phyloP scores from a whole-genome alignment of 202 grass and related monocot species.

The Saccharum hybrid region DNA sequence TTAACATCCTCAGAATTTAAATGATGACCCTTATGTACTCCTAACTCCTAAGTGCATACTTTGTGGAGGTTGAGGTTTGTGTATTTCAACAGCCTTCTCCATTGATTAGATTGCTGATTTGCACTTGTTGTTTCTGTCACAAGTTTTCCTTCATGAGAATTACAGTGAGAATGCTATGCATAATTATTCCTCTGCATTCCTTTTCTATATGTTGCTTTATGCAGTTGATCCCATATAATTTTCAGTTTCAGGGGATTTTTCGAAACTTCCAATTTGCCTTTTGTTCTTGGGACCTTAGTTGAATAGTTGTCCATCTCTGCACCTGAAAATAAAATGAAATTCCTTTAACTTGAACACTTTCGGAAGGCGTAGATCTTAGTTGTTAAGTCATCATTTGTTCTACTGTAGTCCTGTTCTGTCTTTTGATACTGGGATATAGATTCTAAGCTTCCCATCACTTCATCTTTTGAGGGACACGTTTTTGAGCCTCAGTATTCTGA shows the following conservation, averaged over 20 bases:
- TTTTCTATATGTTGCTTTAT: not conserved
- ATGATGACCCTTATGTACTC: not conserved
- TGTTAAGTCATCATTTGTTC: not conserved
- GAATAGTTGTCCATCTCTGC: not conserved
- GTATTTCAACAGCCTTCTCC: not conserved
- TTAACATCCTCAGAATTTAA: not conserved
- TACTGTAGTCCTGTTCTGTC: not conserved
- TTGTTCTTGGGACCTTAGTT: not conserved
- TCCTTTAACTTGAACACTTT: not conserved
- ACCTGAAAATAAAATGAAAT: not conserved
- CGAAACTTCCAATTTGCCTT: not conserved
- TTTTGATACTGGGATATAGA: not conserved
- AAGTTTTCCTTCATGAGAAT: not conserved
- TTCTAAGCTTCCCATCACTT: not conserved
- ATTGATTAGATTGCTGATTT: not conserved
- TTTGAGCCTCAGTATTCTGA: not conserved
- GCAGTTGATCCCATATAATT: slow-evolving; percentile 4
- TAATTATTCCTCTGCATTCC: not conserved
- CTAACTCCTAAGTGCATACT: not conserved
- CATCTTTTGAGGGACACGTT: not conserved
- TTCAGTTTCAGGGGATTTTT: not conserved
- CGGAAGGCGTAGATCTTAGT: not conserved
- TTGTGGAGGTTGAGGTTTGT: not conserved
- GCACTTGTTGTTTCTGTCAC: not conserved
- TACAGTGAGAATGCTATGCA: not conserved